A percentile compares a stretch with the other conserved stretches of the same genome.
Evolutionary conservation across 2,329 filamentous ascomycete genomes (phyloP).

Genomic region (Paecilomyces dactylethromorphus): DNA sequence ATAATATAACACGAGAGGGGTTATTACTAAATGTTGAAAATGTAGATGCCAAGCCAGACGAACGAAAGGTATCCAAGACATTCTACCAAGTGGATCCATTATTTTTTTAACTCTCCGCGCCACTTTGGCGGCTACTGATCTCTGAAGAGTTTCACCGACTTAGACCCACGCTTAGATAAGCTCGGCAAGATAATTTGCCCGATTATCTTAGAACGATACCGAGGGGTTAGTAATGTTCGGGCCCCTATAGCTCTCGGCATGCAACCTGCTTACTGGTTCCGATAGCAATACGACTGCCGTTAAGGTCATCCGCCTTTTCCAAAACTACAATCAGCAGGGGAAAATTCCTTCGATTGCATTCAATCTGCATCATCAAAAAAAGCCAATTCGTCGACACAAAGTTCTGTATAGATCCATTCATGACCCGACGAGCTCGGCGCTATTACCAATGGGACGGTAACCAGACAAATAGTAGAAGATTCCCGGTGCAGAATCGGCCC

Average conservation of each 20-base stretch:
- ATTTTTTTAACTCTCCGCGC: background rate
- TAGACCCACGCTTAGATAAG: background rate
- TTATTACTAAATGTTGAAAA: too few relatives aligned
- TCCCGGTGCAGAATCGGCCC: background rate
- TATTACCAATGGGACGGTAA: background rate
- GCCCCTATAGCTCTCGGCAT: background rate
- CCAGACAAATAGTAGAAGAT: background rate
- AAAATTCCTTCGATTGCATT: background rate
- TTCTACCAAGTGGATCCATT: too few relatives aligned
- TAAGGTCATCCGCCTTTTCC: background rate
- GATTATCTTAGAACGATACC: background rate
- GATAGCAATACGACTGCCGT: background rate
- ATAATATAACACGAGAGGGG: too few relatives aligned
- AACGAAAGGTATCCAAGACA: too few relatives aligned
- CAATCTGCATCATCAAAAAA: background rate
- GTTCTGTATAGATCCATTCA: background rate
- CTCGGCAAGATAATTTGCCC: background rate
- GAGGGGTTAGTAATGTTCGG: background rate
- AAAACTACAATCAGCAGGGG: background rate
- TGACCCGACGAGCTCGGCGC: background rate
- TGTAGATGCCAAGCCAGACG: too few relatives aligned
- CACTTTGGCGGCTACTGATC: background rate
- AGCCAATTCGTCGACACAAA: background rate
- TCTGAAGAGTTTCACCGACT: background rate
- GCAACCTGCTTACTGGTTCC: background rate